Evolutionary conservation across 2,329 filamentous ascomycete species (phyloP).

Genomic region (Paracoccidioides lutzii): DNA sequence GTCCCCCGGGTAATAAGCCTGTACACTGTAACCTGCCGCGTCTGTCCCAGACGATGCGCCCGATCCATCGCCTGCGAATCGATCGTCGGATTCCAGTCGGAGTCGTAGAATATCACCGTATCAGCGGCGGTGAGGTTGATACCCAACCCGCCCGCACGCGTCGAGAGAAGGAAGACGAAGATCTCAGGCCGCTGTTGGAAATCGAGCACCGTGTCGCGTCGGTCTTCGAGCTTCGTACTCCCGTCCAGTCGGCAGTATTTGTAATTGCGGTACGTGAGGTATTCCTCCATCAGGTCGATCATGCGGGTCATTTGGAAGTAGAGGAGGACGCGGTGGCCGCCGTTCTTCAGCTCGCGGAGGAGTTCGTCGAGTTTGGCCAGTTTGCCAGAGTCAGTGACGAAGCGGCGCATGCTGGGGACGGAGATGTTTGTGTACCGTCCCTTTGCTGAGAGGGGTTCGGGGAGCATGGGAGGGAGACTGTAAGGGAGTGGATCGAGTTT

Average conservation of each 20-base stretch:
- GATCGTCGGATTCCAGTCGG: conserved; percentile 98
- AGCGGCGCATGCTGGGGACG: conserved; percentile 91
- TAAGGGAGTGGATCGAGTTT: conserved; percentile 48
- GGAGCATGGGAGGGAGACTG: conserved; percentile 58
- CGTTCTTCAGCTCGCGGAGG: conserved; percentile 78
- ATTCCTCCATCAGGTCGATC: conserved; percentile 99
- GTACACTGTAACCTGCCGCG: conserved; percentile 90
- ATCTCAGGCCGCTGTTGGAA: conserved; percentile 93
- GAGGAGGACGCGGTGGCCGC: conserved; percentile 80
- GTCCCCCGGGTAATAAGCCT: conserved; percentile 92
- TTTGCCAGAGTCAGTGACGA: conserved; percentile 96
- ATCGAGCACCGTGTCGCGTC: conserved; percentile 88
- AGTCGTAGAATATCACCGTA: conserved; percentile 99
- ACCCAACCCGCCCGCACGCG: conserved; percentile 89
- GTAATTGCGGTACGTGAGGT: conserved; percentile 96
- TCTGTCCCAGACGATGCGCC: conserved; percentile 93
- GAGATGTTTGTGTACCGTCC: conserved; percentile 78
- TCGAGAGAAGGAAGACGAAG: conserved; percentile 93
- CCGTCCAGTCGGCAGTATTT: conserved; percentile 95
- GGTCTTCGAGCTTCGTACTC: conserved; percentile 92
- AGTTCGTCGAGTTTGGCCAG: conserved; percentile 80
- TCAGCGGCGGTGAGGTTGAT: conserved; percentile 96
- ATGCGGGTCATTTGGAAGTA: conserved; percentile 99
- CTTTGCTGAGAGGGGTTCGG: conserved; percentile 66
- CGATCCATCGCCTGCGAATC: conserved; percentile 98